Evolutionary conservation across 768 basidiomycete genomes (phyloP).

Genomic region (Mrakia blollopis): DNA sequence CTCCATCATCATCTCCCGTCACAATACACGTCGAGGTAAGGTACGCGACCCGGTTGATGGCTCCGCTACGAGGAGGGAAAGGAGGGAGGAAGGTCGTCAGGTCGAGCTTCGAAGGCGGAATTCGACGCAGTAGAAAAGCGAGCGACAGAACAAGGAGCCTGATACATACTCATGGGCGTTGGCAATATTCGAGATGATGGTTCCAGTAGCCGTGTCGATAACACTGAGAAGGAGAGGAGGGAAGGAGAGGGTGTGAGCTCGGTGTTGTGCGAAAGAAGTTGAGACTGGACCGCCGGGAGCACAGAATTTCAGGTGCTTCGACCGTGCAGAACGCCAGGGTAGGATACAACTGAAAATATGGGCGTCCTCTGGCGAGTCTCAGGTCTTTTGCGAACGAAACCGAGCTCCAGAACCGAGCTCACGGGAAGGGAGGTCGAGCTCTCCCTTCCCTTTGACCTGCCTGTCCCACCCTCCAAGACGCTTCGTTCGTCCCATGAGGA

Average conservation of each 20-base stretch:
- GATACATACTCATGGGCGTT: constrained; percentile 64
- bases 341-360: neutral
- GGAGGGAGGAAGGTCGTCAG: neutral
- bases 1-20: constrained; percentile 90
- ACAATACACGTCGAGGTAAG: constrained; percentile 66
- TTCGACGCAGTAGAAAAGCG: neutral
- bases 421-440: neutral
- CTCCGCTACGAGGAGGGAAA: constrained; percentile 17
- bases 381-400: no score
- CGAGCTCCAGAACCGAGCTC: neutral
- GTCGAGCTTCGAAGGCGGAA: neutral
- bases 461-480: neutral
- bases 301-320: neutral
- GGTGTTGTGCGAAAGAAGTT: neutral
- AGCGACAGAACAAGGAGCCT: constrained; percentile 23
- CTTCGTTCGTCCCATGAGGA: neutral
- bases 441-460: neutral
- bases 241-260: neutral
- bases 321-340: neutral
- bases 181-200: constrained; percentile 51
- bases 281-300: neutral
- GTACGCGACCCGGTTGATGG: constrained; percentile 73
- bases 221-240: constrained; percentile 48
- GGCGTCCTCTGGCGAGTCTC: neutral
- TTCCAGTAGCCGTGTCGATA: constrained; percentile 62